phyloP scores from a whole-genome alignment of 768 basidiomycete genomes.

The Tephrocybe sp. region DNA sequence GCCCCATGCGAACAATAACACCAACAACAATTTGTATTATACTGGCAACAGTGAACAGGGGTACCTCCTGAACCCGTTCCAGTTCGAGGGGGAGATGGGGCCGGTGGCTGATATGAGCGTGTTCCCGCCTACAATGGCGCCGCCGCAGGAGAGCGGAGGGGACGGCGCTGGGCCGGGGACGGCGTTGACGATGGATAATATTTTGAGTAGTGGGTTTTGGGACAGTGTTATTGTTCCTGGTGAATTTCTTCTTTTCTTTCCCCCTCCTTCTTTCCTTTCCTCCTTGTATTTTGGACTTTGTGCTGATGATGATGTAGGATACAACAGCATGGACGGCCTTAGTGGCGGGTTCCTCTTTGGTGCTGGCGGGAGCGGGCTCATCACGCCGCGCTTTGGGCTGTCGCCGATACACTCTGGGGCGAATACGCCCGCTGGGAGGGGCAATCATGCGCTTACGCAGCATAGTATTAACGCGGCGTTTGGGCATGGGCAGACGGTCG shows the following conservation, averaged over 20 bases:
- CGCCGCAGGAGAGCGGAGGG: slow-evolving; percentile 42
- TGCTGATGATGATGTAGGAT: slow-evolving; percentile 46
- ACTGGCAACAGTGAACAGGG: slow-evolving; percentile 22
- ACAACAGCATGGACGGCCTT: slow-evolving; percentile 79
- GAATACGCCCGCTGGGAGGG: slow-evolving; percentile 41
- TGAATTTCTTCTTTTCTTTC: slow-evolving; percentile 39
- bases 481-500: slow-evolving; percentile 30
- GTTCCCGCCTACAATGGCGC: slow-evolving; percentile 87
- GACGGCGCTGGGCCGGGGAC: too few relatives aligned
- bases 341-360: slow-evolving; percentile 88
- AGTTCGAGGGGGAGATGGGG: slow-evolving; percentile 83
- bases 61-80: slow-evolving; percentile 53
- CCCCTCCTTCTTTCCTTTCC: slow-evolving; percentile 10
- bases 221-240: slow-evolving; percentile 87
- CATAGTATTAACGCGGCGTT: slow-evolving; percentile 49
- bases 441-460: slow-evolving; percentile 34
- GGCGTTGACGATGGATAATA: slow-evolving; percentile 77
- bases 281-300: not conserved
- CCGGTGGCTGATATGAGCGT: slow-evolving; percentile 79
- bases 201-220: slow-evolving; percentile 81
- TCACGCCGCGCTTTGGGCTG: slow-evolving; percentile 67
- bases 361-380: slow-evolving; percentile 78
- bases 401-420: slow-evolving; percentile 61
- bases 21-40: not conserved
- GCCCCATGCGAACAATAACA: not conserved